phyloP scores from a whole-genome alignment of 2,329 filamentous ascomycete species.

The Epichloe brachyelytri region DNA sequence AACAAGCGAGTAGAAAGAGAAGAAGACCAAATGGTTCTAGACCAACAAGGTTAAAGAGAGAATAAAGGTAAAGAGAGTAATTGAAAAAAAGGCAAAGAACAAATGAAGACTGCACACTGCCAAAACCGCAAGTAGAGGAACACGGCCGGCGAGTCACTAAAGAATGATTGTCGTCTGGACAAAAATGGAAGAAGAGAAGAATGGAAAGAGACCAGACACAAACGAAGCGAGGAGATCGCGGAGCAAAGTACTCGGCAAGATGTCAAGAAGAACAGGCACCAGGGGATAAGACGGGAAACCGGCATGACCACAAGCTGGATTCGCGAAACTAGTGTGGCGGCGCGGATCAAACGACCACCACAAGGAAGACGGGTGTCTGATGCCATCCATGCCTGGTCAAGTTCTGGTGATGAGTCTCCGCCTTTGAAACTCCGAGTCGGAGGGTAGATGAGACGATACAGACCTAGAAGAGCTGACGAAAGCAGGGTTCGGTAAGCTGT shows the following conservation, averaged over 20 bases:
- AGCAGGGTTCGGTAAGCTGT: neutral
- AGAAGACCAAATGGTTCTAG: slow-evolving; percentile 11
- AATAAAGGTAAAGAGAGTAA: slow-evolving; percentile 5
- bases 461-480: neutral
- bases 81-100: slow-evolving; percentile 12
- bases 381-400: neutral
- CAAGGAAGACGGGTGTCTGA: neutral
- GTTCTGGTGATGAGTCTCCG: too few relatives aligned
- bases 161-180: slow-evolving; percentile 18
- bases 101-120: slow-evolving; percentile 17
- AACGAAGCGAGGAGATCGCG: slow-evolving; percentile 20
- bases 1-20: slow-evolving; percentile 10
- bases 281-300: slow-evolving; percentile 19
- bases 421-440: too few relatives aligned
- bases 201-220: slow-evolving; percentile 33
- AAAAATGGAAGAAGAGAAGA: slow-evolving; percentile 7
- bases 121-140: slow-evolving; percentile 9
- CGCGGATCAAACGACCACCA: neutral
- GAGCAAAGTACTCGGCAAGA: slow-evolving; percentile 18
- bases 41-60: slow-evolving; percentile 9
- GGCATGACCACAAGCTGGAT: slow-evolving; percentile 13
- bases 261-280: slow-evolving; percentile 24
- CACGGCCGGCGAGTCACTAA: slow-evolving; percentile 14
- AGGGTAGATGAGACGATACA: neutral
- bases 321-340: slow-evolving; percentile 1